phyloP scores from a whole-genome alignment of 192 early-diverging fungal species.

The Umbelopsis sp. region DNA sequence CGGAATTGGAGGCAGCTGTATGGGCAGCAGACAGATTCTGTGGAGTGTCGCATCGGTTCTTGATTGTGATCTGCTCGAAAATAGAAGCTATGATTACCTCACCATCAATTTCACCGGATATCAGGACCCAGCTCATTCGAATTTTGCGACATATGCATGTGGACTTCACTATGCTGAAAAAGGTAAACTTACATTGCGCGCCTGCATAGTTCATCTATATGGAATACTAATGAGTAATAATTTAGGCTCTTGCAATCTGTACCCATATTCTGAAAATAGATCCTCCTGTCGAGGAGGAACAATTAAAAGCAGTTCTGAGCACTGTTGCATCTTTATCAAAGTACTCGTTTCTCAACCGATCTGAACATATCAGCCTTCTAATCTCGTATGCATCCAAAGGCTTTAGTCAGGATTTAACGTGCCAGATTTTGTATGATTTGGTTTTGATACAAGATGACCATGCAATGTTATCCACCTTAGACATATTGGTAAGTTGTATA shows the following conservation, averaged over 20 bases:
- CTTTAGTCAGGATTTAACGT: constrained; percentile 16
- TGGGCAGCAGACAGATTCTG: constrained; percentile 51
- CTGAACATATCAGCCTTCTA: constrained; percentile 21
- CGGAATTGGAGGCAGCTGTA: constrained; percentile 48
- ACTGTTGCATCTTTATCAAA: constrained; percentile 42
- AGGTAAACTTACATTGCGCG: constrained; percentile 28
- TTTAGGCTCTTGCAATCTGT: constrained; percentile 42
- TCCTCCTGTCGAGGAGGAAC: constrained; percentile 25
- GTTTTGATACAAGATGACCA: constrained; percentile 21
- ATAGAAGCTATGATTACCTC: constrained; percentile 37
- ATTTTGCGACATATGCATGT: constrained; percentile 55
- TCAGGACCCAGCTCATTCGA: constrained; percentile 38
- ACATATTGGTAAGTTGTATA: constrained; percentile 16
- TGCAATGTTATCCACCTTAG: constrained; percentile 11
- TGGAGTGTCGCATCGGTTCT: constrained; percentile 44
- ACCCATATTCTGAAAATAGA: constrained; percentile 38
- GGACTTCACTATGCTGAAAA: constrained; percentile 43
- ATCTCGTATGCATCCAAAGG: constrained; percentile 23
- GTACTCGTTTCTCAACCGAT: background rate
- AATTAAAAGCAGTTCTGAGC: constrained; percentile 41
- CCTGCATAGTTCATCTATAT: background rate
- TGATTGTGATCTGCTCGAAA: constrained; percentile 44
- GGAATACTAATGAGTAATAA: background rate
- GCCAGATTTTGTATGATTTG: constrained; percentile 20
- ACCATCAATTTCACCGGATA: constrained; percentile 33